Percentiles rank a stretch among this genome's conserved stretches.
Evolutionary conservation across 768 basidiomycete species (phyloP).

Genomic region (Mycena sanguinolenta): DNA sequence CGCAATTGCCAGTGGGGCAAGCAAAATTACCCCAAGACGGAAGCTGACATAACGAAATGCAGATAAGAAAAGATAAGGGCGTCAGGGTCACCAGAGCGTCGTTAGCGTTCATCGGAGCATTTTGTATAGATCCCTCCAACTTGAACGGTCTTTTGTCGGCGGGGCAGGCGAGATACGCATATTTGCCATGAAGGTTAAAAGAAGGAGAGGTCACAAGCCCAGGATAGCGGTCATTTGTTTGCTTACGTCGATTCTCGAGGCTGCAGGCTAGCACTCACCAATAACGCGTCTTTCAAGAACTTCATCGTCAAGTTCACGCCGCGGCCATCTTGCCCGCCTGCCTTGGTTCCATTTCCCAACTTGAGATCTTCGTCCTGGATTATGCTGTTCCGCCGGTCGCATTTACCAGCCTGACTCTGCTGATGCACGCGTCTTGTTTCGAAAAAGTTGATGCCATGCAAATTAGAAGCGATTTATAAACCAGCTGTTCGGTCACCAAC

Average conservation of each 20-base stretch:
- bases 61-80: slow-evolving; percentile 13
- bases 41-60: slow-evolving; percentile 1
- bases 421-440: not conserved
- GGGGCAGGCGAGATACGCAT: too few species aligned
- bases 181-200: not conserved
- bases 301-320: too few species aligned
- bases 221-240: not conserved
- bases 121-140: too few species aligned
- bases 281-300: too few species aligned
- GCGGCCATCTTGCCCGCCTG: too few species aligned
- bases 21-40: not conserved
- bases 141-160: too few species aligned
- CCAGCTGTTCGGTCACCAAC: slow-evolving; percentile 14
- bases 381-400: not conserved
- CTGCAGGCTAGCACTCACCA: not conserved
- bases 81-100: not conserved
- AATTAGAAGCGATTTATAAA: not conserved
- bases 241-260: not conserved
- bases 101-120: too few species aligned
- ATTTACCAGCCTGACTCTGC: not conserved
- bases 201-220: not conserved
- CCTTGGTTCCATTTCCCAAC: too few species aligned
- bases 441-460: slow-evolving; percentile 6
- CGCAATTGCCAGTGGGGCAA: not conserved
- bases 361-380: too few species aligned